These are phyloP conservation scores for Elsinoe necatrix DNA, from an alignment of 2,329 filamentous ascomycete genomes.

Conservation along the genomic window DNA sequence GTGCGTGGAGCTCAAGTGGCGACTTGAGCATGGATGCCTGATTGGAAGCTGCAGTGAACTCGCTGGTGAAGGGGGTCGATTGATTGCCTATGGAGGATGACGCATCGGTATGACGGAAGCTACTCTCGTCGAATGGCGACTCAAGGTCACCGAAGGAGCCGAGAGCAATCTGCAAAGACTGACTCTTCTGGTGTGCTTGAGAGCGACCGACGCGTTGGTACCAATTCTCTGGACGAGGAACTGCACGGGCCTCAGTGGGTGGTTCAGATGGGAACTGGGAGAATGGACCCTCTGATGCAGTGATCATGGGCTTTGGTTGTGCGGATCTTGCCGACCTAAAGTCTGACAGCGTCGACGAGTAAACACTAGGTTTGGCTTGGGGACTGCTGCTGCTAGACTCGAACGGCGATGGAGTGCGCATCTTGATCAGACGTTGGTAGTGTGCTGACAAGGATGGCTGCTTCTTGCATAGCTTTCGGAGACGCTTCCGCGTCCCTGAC, in stretches of 20 bases:
- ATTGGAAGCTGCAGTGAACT: conserved; percentile 15
- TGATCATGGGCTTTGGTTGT: conserved; percentile 23
- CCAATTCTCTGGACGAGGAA: conserved; percentile 32
- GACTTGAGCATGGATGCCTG: conserved; percentile 36
- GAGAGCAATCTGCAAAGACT: conserved; percentile 41
- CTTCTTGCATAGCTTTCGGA: conserved; percentile 52
- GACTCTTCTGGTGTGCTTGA: conserved; percentile 45
- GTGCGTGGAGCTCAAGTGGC: conserved; percentile 48
- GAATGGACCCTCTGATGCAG: conserved; percentile 45
- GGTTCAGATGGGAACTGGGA: conserved; percentile 36
- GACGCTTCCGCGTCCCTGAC: conserved; percentile 48
- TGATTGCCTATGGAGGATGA: conserved; percentile 12
- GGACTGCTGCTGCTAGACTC: conserved; percentile 28
- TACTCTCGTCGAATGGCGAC: conserved; percentile 35
- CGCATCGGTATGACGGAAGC: background rate
- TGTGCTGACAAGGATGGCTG: conserved; percentile 56
- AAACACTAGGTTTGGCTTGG: background rate
- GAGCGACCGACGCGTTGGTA: conserved; percentile 35
- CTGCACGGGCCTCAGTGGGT: conserved; percentile 25
- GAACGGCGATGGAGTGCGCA: conserved; percentile 53
- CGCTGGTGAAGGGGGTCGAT: background rate
- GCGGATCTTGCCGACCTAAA: conserved; percentile 36
- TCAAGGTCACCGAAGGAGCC: conserved; percentile 30
- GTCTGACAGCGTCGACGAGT: conserved; percentile 36
- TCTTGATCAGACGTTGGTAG: conserved; percentile 54